phyloP scores from a whole-genome alignment of 176 grass and related monocot species.

The Zea mays region Zm-B73-REFERENCE-NAM-5.0 NC_050096.1:241199001-241199500 shows the following conservation, averaged over 20 bases:
- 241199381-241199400: slow-evolving; percentile 96
- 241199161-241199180: slow-evolving; percentile 50
- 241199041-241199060: slow-evolving; percentile 21
- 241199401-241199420: slow-evolving; percentile 75
- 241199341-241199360: slow-evolving; percentile 96
- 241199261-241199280: slow-evolving; percentile 95
- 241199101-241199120: neutral
- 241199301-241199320: slow-evolving; percentile 70
- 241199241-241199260: slow-evolving; percentile 85
- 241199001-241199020: slow-evolving; percentile 33
- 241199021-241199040: slow-evolving; percentile 13
- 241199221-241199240: slow-evolving; percentile 69
- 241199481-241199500: slow-evolving; percentile 5
- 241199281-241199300: slow-evolving; percentile 96
- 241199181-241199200: slow-evolving; percentile 78
- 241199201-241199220: slow-evolving; percentile 83
- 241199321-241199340: slow-evolving; percentile 94
- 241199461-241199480: neutral
- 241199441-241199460: neutral
- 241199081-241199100: neutral
- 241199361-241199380: slow-evolving; percentile 94
- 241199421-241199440: slow-evolving; percentile 32
- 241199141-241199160: neutral
- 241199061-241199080: neutral
- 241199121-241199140: slow-evolving; percentile 6